A percentile compares a stretch with the other conserved stretches of the same genome.
Evolutionary conservation across 1,284 basidiomycete genomes (phyloP).

Genomic region (Melampsora americana): DNA sequence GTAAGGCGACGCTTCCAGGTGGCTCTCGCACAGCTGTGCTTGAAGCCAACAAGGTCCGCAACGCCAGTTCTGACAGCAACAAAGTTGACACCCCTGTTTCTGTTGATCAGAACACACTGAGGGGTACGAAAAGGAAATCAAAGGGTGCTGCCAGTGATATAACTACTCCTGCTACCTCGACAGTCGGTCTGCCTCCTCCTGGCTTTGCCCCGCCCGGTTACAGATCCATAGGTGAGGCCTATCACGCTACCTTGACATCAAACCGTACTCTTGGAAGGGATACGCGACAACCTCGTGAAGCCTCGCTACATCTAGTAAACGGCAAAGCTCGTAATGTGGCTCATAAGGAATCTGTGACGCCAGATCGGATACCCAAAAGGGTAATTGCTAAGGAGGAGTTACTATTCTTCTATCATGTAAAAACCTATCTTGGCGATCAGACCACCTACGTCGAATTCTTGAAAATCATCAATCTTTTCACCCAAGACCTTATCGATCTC

Average conservation of each 20-base stretch:
- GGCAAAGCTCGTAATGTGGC: not conserved
- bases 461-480: constrained; percentile 90
- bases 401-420: constrained; percentile 89
- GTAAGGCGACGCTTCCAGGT: constrained; percentile 71
- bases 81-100: not conserved
- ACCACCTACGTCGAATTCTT: constrained; percentile 93
- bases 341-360: not conserved
- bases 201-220: constrained; percentile 39
- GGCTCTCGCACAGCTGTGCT: constrained; percentile 73
- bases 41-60: constrained; percentile 83
- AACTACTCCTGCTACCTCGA: constrained; percentile 5
- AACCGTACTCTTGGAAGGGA: constrained; percentile 18
- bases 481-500: constrained; percentile 86
- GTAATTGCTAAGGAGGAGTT: constrained; percentile 60
- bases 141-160: not conserved
- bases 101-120: constrained; percentile 1
- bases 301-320: not conserved
- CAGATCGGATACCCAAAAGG: constrained; percentile 6
- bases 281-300: constrained; percentile 15
- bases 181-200: constrained; percentile 31
- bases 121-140: constrained; percentile 33
- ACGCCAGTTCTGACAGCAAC: constrained; percentile 82
- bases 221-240: constrained; percentile 40
- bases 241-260: constrained; percentile 29
- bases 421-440: constrained; percentile 75